A percentile compares a stretch with the other conserved stretches of the same genome.
phyloP scores from a whole-genome alignment of 768 basidiomycete genomes.

The Pholiota molesta region DNA sequence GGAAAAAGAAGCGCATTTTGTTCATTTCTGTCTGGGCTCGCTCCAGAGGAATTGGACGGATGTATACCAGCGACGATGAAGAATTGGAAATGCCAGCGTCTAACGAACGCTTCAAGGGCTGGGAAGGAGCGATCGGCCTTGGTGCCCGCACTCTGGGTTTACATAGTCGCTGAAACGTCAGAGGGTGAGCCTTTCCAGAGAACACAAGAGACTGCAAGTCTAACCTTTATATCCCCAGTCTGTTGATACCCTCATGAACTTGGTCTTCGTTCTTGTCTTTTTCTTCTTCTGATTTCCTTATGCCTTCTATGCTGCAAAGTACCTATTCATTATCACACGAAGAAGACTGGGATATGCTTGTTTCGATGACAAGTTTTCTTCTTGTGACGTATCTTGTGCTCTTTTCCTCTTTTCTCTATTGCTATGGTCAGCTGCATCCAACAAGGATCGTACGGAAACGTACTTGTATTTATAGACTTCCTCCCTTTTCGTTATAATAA shows the following conservation, averaged over 20 bases:
- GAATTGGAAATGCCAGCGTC: conserved; percentile 30
- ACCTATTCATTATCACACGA: conserved; percentile 9
- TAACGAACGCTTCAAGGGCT: conserved; percentile 67
- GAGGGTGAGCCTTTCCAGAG: conserved; percentile 17
- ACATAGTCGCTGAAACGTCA: conserved; percentile 4
- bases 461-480: conserved; percentile 5
- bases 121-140: conserved; percentile 78
- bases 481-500: background rate
- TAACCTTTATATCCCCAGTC: conserved; percentile 21
- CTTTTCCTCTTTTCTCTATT: conserved; percentile 1
- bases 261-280: background rate
- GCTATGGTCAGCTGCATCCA: conserved; percentile 8
- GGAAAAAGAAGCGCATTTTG: conserved; percentile 88
- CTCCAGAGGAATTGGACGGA: conserved; percentile 58
- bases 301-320: conserved; percentile 3
- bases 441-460: background rate
- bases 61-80: conserved; percentile 55
- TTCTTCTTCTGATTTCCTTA: conserved; percentile 1
- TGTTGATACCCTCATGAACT: conserved; percentile 17
- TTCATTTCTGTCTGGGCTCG: conserved; percentile 94
- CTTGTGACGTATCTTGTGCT: background rate
- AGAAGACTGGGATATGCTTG: conserved; percentile 12
- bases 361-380: conserved; percentile 4
- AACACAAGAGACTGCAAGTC: conserved; percentile 6
- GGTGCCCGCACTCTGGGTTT: conserved; percentile 80